Base-by-base conservation (phyloP, 2,329 filamentous ascomycete species). In the Alternaria sp. region DNA sequence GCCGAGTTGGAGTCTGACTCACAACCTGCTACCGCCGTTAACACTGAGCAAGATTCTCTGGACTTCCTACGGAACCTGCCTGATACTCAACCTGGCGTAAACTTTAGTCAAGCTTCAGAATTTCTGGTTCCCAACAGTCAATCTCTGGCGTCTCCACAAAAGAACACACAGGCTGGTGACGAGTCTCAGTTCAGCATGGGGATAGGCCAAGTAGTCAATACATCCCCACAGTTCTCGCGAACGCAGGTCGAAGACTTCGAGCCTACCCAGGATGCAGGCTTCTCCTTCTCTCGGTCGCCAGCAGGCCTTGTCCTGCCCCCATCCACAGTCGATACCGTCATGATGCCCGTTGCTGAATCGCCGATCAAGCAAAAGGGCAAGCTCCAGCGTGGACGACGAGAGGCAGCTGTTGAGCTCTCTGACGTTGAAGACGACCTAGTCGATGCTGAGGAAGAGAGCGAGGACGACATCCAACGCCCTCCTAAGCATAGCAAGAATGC, bases 231-330 rank as follows among this genome's bases (percentile, higher is more conserved):
- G 2, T 70, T 74, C 53, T 76, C 76, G 3, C 79, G 80, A 49
- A 91, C 90, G 0, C 90, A 94, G 69, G 78, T 85, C 20, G 92
- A 91, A 0, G 88, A 92, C 30, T 82, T 90, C 51, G 90, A 94
- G 59, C 88, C 89, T 0, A 95, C 92, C 2, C 93, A 97, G 74
- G 94, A 97, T 74, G 85, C 81, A 18, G 93, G 93, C 0, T 92
- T 95, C 67, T 86, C 89, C 41, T 83, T 89, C 57, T 90, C 89
- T 52, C 76, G 75, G 58, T 91, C 92, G 1, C 92, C 92, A 44
- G 84, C 92, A 50, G 89, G 87, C 85, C 59, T 76, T 72, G 89
- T 54, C 85, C 88, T 30, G 81, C 86, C 90, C 2, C 79, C 83
- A 14, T 92, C 91, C 0, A 94, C 92, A 0, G 81, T 89, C 0